Conservation (phyloP, 2,329 filamentous ascomycete genomes). For the Penicillium corylophilum region DNA sequence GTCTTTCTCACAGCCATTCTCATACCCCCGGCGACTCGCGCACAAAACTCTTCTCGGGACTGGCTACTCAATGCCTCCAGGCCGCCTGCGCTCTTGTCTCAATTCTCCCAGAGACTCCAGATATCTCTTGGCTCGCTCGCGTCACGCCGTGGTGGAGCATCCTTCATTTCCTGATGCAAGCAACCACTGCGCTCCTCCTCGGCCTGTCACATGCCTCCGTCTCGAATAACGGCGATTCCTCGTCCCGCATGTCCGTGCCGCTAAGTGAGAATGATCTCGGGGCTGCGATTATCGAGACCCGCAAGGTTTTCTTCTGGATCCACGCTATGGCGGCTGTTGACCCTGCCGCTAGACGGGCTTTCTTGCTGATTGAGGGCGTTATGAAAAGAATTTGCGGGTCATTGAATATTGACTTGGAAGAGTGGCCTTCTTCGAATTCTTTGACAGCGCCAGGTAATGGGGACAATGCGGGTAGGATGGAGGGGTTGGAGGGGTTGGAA, state of each 20-base stretch:
- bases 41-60: constrained; percentile 16
- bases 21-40: neutral
- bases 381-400: constrained; percentile 31
- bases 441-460: neutral
- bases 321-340: constrained; percentile 33
- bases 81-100: constrained; percentile 38
- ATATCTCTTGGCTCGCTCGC: constrained; percentile 34
- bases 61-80: constrained; percentile 39
- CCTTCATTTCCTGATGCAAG: constrained; percentile 47
- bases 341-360: constrained; percentile 35
- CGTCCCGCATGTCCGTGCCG: constrained; percentile 5
- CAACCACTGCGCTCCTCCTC: constrained; percentile 42
- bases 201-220: constrained; percentile 30
- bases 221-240: neutral
- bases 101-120: constrained; percentile 38
- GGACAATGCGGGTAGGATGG: no score
- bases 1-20: constrained; percentile 35
- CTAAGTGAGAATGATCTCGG: constrained; percentile 24
- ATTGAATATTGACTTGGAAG: constrained; percentile 30
- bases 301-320: constrained; percentile 42
- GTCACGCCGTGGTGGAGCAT: constrained; percentile 44
- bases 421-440: constrained; percentile 26
- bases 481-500: constrained; percentile 5
- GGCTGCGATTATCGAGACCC: constrained; percentile 28
- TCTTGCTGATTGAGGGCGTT: constrained; percentile 33